Evolutionary conservation across 306 rosid species (phyloP), one percentile per base, ranked within the genome.

Genomic region (Aeschynomene evenia): DNA sequence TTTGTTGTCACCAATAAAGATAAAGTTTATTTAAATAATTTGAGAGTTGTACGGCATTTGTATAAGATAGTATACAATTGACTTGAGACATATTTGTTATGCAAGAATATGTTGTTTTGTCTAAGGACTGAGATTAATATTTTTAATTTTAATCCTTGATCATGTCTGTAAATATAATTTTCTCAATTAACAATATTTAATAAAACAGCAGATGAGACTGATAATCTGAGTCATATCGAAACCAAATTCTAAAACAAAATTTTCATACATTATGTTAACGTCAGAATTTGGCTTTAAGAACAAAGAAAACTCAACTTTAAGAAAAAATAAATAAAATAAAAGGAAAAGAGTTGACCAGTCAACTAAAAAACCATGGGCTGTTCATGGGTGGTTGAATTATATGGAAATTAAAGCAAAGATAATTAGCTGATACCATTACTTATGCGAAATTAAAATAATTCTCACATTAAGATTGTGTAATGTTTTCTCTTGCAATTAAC

Each of bases 321-420:
- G 7, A 21, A 15, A 6, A 8, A 63, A 13, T 2, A 20, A 6
- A 52, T 18, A 0, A 6, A 53, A 4, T 7, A 22, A 2, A 14
- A 11, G 14, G 13, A 67, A 5, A 37, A 36, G 2, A 51, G 9
- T 18, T 14, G 50, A 70, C 21, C 16, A 55, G 21, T 66, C 45
- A 46, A 67, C 73, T 16, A 23, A 58, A 39, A 75, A 58, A 57
- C 74, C 37, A 37, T 33, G 74, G 63, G 70, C 63, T 37, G 51
- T 37, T 20, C 61, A 31, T 31, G 1, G 48, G 22, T 29, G 19
- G 29, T 46, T 15, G 39, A 61, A 20, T 37, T 14, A 14, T 37
- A 37, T 2, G 43, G 43, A 37, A 37, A 14, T n/a, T 3, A 37
- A 37, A 10, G 43, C 43, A 37, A 37, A 37, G 14, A 37, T 9